phyloP scores from a whole-genome alignment of 2,329 filamentous ascomycete species.

The Taxawa tesnikishii region DNA sequence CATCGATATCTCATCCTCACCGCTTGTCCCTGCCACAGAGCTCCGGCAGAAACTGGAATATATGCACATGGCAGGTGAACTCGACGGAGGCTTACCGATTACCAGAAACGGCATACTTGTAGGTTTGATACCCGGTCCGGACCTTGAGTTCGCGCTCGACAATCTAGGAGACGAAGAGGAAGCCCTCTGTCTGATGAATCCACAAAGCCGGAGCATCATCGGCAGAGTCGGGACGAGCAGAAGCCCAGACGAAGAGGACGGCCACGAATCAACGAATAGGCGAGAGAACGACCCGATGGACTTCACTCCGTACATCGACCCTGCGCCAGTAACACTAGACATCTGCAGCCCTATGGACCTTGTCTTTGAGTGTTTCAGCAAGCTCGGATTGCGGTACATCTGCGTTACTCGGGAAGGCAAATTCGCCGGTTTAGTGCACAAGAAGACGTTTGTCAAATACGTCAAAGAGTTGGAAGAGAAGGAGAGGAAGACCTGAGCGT shows the following conservation, averaged over 20 bases:
- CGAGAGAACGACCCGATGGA: constrained; percentile 54
- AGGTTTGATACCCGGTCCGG: constrained; percentile 84
- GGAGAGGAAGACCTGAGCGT: constrained; percentile 9
- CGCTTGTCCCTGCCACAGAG: constrained; percentile 62
- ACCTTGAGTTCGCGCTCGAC: constrained; percentile 87
- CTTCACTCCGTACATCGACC: constrained; percentile 85
- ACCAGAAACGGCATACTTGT: constrained; percentile 67
- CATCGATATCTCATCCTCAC: constrained; percentile 79
- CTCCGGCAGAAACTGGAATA: constrained; percentile 71
- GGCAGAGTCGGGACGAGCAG: constrained; percentile 6
- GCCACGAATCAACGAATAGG: constrained; percentile 17
- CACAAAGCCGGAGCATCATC: constrained; percentile 35
- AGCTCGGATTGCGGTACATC: constrained; percentile 82
- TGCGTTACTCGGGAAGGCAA: constrained; percentile 76
- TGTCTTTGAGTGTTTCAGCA: constrained; percentile 93
- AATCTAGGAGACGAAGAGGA: constrained; percentile 60
- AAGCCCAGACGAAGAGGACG: constrained; percentile 45
- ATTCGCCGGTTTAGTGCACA: constrained; percentile 86
- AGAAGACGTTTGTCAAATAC: constrained; percentile 94
- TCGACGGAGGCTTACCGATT: constrained; percentile 86
- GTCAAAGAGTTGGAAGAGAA: constrained; percentile 67
- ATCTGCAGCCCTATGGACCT: constrained; percentile 85
- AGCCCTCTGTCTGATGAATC: constrained; percentile 70
- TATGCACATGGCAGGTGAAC: constrained; percentile 72
- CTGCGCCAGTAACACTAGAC: constrained; percentile 77